Evolutionary conservation across 2,329 filamentous ascomycete species (phyloP).

Genomic region (Pseudocercospora eumusae): DNA sequence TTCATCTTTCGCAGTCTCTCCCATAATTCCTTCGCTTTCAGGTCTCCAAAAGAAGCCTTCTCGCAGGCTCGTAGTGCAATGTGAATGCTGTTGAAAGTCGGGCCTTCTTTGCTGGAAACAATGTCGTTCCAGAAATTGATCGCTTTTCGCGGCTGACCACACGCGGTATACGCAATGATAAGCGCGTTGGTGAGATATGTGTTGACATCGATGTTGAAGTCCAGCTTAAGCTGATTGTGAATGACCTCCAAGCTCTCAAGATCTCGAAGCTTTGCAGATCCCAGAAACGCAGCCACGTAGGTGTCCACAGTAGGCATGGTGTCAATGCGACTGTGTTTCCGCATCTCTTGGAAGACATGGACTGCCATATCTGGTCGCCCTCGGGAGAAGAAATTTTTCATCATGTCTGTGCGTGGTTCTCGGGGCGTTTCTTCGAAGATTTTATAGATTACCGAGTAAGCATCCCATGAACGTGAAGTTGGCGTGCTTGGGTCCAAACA

Average conservation of each 20-base stretch:
- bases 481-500: slow-evolving; percentile 64
- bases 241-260: slow-evolving; percentile 69
- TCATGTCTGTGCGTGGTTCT: slow-evolving; percentile 67
- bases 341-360: slow-evolving; percentile 90
- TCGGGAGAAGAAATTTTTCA: slow-evolving; percentile 80
- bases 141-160: slow-evolving; percentile 65
- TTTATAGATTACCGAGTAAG: slow-evolving; percentile 60
- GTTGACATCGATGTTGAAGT: slow-evolving; percentile 73
- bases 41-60: slow-evolving; percentile 52
- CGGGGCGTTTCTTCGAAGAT: slow-evolving; percentile 65
- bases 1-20: slow-evolving; percentile 70
- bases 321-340: slow-evolving; percentile 65
- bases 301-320: slow-evolving; percentile 70
- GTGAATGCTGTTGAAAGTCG: slow-evolving; percentile 75
- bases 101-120: slow-evolving; percentile 79
- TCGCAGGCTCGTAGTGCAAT: slow-evolving; percentile 82
- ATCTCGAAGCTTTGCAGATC: slow-evolving; percentile 53
- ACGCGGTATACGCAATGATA: slow-evolving; percentile 80
- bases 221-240: slow-evolving; percentile 93
- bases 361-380: slow-evolving; percentile 80
- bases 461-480: slow-evolving; percentile 64
- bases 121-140: slow-evolving; percentile 84
- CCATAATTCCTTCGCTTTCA: slow-evolving; percentile 63
- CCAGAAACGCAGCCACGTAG: slow-evolving; percentile 76
- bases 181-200: slow-evolving; percentile 79